Base-by-base conservation (phyloP, 2,329 filamentous ascomycete genomes). In the Sporothrix protearum region DNA sequence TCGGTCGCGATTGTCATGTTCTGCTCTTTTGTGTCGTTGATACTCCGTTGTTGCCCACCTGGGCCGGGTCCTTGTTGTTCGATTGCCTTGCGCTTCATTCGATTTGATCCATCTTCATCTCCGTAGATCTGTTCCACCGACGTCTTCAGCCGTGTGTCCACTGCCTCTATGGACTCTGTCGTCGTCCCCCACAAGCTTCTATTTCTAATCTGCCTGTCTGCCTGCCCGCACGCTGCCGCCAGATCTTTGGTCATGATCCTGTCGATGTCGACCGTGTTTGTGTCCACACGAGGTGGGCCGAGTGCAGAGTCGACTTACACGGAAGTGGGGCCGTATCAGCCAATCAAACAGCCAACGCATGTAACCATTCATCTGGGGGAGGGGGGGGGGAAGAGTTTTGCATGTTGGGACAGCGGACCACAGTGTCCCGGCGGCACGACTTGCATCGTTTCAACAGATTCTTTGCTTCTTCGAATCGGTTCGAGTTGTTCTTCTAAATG, bases 171-270 rank as follows among this genome's bases (percentile, higher is more conserved):
- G 85, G 98, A 99, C 84, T 97, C 91, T 76, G 86, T 88, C 72
- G 95, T 98, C 68, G 94, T 97, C 76, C 97, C 96, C 83, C 94
- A 97, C 79, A 93, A 90, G n/a, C n/a, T n/a, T n/a, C n/a, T n/a
- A n/a, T n/a, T n/a, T n/a, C n/a, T n/a, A n/a, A n/a, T n/a, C 77
- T 88, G 88, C 76, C 92, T 88, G 73, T 88, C 90, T 77, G 91
- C 94, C 87, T 94, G 94, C 78, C 95, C 96, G 80, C 92, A 96
- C 61, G 94, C 92, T 72, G 98, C 88, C n/a, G 95, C 96, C 77
- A 99, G 84, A 82, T 99, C 96, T 89, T 99, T 98, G 81, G 96
- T 99, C 96, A 98, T 99, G 84, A 98, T 91, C 74, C 92, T 92
- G 79, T 98, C 94, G 72, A 92, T 82, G 80, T 98, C 92, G 76